Evolutionary conservation across 305 asterid species (phyloP).

Genomic region (Euphrasia arctica): DNA sequence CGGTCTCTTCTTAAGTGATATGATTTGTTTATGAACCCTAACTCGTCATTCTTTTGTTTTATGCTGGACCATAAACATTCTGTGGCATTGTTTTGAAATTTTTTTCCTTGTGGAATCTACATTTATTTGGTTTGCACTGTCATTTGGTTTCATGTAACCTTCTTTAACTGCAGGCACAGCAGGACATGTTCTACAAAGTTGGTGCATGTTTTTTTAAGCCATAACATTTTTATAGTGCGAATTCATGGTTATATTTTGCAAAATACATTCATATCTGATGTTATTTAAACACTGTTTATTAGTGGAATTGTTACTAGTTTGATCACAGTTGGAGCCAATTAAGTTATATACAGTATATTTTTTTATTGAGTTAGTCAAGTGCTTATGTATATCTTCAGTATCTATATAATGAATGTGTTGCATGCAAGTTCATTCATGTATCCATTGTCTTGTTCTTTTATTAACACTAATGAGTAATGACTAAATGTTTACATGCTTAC

Average conservation of each 20-base stretch:
- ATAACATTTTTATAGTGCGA: slow-evolving; percentile 3
- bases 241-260: neutral
- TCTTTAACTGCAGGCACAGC: slow-evolving; percentile 4
- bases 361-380: no score
- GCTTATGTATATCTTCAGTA: neutral
- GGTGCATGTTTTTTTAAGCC: slow-evolving; percentile 2
- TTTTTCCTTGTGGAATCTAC: neutral
- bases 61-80: slow-evolving; percentile 10
- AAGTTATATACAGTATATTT: neutral
- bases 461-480: no score
- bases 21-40: neutral
- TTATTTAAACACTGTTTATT: slow-evolving; percentile 12
- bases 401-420: neutral
- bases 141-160: slow-evolving; percentile 14
- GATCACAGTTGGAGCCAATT: neutral
- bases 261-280: neutral
- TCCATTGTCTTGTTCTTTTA: no score
- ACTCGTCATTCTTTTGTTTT: slow-evolving; percentile 3
- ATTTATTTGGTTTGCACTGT: slow-evolving; percentile 2
- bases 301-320: slow-evolving; percentile 11
- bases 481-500: no score
- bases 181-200: slow-evolving; percentile 11
- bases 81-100: neutral
- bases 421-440: slow-evolving; percentile 13
- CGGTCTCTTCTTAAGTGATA: no score